phyloP scores from a whole-genome alignment of 140 eudicot genomes.

The Anethum foeniculum region DNA sequence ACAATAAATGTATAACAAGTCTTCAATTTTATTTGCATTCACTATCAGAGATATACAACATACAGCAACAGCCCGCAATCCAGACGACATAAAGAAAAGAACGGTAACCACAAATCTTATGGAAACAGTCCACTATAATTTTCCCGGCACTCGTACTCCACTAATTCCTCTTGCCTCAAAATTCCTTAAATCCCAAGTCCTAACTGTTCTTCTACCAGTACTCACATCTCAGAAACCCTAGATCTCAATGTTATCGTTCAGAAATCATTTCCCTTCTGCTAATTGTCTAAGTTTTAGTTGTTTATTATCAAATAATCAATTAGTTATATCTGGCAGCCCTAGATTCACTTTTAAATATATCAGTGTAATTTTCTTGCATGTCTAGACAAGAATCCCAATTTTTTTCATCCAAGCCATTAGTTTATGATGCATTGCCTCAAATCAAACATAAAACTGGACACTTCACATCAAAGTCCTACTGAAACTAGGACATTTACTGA shows the following conservation, averaged over 20 bases:
- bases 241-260: neutral
- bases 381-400: neutral
- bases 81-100: neutral
- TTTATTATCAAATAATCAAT: neutral
- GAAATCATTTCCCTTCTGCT: neutral
- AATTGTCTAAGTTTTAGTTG: neutral
- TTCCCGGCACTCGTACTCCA: neutral
- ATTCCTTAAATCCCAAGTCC: neutral
- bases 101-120: neutral
- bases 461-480: neutral
- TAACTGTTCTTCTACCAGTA: neutral
- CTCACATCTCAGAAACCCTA: neutral
- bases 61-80: neutral
- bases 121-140: neutral
- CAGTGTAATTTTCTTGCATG: neutral
- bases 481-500: neutral
- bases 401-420: neutral
- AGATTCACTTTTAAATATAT: neutral
- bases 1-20: neutral
- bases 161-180: neutral
- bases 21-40: neutral
- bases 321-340: neutral
- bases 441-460: neutral
- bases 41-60: neutral
- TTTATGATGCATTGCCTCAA: neutral